Evolutionary conservation across 768 basidiomycete genomes (phyloP).

Genomic region (Holtermannia corniformis): DNA sequence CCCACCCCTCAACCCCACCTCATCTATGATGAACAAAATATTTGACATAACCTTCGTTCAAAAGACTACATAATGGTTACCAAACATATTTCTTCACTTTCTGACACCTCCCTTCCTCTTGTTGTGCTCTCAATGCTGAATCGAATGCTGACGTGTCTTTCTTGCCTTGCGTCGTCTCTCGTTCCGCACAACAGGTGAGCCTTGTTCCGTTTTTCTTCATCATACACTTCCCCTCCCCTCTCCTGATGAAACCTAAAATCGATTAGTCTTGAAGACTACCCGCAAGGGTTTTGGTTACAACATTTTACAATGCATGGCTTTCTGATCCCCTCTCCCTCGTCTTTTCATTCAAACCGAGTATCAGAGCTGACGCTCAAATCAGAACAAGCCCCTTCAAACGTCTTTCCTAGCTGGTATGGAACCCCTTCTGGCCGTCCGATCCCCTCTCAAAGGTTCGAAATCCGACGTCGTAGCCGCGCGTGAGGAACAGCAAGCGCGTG

Average conservation of each 20-base stretch:
- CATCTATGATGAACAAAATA: constrained; percentile 37
- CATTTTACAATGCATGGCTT: constrained; percentile 43
- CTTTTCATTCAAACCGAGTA: not conserved
- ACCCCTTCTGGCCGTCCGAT: constrained; percentile 53
- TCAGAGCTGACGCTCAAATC: constrained; percentile 10
- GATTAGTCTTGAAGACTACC: constrained; percentile 64
- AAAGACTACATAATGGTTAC: constrained; percentile 41
- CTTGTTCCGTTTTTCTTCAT: constrained; percentile 4
- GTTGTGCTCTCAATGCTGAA: not conserved
- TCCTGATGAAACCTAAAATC: constrained; percentile 55
- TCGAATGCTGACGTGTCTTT: constrained; percentile 14
- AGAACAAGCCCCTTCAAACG: constrained; percentile 63
- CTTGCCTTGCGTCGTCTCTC: not conserved
- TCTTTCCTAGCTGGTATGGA: constrained; percentile 80
- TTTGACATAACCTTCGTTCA: constrained; percentile 44
- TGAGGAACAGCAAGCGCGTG: constrained; percentile 11
- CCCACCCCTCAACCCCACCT: not conserved
- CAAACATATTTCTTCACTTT: constrained; percentile 40
- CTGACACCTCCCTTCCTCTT: constrained; percentile 20
- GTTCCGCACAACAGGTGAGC: constrained; percentile 27
- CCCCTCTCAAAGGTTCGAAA: constrained; percentile 9
- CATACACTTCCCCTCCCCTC: constrained; percentile 22
- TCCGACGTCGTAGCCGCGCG: constrained; percentile 12
- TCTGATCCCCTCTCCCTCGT: constrained; percentile 31
- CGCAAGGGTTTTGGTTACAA: constrained; percentile 37